Evolutionary conservation across 208 protist species (phyloP).

Genomic region (Trypanosomatidae sp.): DNA sequence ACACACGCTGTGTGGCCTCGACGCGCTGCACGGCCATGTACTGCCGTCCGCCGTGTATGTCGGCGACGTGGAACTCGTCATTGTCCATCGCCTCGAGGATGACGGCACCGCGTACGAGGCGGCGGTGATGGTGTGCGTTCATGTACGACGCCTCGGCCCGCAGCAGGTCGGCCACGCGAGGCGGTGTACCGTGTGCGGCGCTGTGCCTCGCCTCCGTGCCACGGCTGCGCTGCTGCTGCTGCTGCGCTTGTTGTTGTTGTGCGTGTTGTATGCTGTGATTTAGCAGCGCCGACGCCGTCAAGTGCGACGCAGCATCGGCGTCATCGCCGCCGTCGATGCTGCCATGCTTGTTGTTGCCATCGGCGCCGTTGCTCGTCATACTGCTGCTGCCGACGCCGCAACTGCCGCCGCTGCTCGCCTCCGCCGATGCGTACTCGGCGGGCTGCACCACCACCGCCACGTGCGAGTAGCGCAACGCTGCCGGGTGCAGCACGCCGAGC

Average conservation of each 20-base stretch:
- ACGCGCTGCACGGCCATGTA: constrained; percentile 49
- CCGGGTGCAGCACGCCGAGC: constrained; percentile 16
- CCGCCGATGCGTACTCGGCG: constrained; percentile 16
- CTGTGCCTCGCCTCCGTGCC: background rate
- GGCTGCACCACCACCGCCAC: constrained; percentile 71
- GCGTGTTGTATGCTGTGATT: background rate
- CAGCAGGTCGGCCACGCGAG: background rate
- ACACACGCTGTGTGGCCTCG: constrained; percentile 29
- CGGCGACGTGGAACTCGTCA: constrained; percentile 30
- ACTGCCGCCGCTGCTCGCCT: background rate
- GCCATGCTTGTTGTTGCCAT: background rate
- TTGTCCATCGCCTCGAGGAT: constrained; percentile 77
- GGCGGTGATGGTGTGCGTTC: constrained; percentile 10
- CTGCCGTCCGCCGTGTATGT: constrained; percentile 30
- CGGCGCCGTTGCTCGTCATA: background rate
- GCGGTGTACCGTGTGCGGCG: background rate
- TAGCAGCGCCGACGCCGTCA: background rate
- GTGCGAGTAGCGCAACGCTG: constrained; percentile 66
- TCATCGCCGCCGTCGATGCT: background rate
- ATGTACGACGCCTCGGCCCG: constrained; percentile 5
- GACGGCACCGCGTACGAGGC: constrained; percentile 26
- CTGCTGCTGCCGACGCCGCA: too few relatives aligned
- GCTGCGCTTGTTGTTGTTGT: background rate
- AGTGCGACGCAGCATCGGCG: background rate
- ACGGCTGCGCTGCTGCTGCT: background rate